phyloP scores from a whole-genome alignment of 805 yeast genomes.

The Spathaspora girioi region DNA sequence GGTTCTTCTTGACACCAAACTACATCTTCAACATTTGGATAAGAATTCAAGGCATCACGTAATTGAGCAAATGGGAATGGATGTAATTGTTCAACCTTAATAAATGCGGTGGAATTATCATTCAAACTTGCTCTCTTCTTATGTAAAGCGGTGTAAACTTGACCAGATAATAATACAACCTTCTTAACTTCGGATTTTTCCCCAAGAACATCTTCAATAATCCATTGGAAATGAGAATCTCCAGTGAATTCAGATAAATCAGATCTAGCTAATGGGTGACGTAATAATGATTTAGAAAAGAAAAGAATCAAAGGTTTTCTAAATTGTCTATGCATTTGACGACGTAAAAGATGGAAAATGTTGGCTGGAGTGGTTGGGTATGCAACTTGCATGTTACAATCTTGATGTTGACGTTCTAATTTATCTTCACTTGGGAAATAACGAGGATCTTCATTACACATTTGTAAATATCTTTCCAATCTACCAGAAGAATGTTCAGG shows the following conservation, averaged over 20 bases:
- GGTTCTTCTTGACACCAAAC: conserved; percentile 99
- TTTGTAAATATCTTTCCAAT: conserved; percentile 92
- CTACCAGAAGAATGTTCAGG: conserved; percentile 99
- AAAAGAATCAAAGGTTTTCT: conserved; percentile 84
- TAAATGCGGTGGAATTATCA: conserved; percentile 80
- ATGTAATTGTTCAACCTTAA: conserved; percentile 85
- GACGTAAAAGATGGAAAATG: conserved; percentile 92
- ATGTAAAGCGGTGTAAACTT: conserved; percentile 88
- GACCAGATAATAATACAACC: conserved; percentile 80
- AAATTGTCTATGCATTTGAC: conserved; percentile 99
- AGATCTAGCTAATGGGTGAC: conserved; percentile 98
- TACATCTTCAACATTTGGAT: conserved; percentile 80
- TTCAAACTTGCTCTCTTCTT: conserved; percentile 79
- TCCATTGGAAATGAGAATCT: conserved; percentile 88
- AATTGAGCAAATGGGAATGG: conserved; percentile 59
- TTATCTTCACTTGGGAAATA: conserved; percentile 85
- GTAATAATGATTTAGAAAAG: conserved; percentile 89
- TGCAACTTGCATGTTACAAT: conserved; percentile 95
- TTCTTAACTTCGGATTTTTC: conserved; percentile 85
- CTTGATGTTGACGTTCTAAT: conserved; percentile 96
- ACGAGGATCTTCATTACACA: conserved; percentile 95
- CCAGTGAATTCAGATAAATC: conserved; percentile 78
- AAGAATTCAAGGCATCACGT: conserved; percentile 75
- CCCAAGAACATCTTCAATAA: conserved; percentile 86
- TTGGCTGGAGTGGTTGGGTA: conserved; percentile 98